These are phyloP conservation scores for Talaromyces sp. DNA, from an alignment of 2,329 filamentous ascomycete species.

Conservation along the genomic window DNA sequence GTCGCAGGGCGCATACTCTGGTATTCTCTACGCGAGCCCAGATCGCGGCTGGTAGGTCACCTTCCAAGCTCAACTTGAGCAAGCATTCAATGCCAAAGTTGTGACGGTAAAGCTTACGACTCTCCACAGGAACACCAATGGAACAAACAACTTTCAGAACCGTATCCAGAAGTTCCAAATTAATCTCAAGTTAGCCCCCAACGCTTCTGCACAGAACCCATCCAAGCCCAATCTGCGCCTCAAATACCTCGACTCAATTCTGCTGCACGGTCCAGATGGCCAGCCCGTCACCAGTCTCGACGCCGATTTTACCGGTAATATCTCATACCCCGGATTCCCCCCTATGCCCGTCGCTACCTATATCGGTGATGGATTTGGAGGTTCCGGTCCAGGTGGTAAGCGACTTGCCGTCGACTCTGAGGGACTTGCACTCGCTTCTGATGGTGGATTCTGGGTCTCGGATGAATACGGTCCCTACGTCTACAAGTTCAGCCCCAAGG, in stretches of 20 bases:
- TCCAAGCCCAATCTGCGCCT: slow-evolving; percentile 64
- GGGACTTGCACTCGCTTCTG: slow-evolving; percentile 63
- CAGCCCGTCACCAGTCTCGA: slow-evolving; percentile 67
- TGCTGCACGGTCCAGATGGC: slow-evolving; percentile 65
- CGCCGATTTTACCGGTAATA: slow-evolving; percentile 56
- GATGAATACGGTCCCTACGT: slow-evolving; percentile 74
- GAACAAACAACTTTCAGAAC: slow-evolving; percentile 68
- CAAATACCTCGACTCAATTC: slow-evolving; percentile 65
- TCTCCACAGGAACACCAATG: slow-evolving; percentile 64
- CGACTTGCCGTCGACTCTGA: slow-evolving; percentile 67
- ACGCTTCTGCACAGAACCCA: slow-evolving; percentile 57
- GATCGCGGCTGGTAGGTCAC: slow-evolving; percentile 65
- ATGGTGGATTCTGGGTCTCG: slow-evolving; percentile 68
- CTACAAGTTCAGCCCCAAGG: slow-evolving; percentile 64
- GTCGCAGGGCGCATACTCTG: slow-evolving; percentile 58
- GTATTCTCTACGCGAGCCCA: slow-evolving; percentile 65
- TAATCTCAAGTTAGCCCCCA: slow-evolving; percentile 56
- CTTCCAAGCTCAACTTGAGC: no score
- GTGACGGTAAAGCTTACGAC: neutral
- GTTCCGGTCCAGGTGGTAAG: slow-evolving; percentile 60
- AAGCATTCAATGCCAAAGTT: no score
- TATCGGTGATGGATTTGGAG: slow-evolving; percentile 69
- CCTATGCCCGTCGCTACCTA: slow-evolving; percentile 66
- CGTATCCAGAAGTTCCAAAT: slow-evolving; percentile 70
- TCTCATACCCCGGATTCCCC: slow-evolving; percentile 62